Evolutionary conservation across 176 grass and related monocot species (phyloP).

Genomic region (Oryza meyeriana): DNA sequence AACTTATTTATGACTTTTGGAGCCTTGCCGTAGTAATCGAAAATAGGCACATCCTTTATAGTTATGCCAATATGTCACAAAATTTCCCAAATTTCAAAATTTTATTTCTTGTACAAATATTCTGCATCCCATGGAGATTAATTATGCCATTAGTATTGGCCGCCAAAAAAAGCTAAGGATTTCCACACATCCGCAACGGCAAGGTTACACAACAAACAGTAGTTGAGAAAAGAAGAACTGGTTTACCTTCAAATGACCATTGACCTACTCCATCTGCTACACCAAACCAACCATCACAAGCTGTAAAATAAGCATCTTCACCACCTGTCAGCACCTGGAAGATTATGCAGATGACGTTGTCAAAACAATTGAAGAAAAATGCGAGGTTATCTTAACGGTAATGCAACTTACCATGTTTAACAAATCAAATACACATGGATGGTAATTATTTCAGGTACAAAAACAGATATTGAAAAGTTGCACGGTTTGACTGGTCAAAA

Average conservation of each 20-base stretch:
- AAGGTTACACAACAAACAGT: not conserved
- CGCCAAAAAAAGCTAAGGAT: not conserved
- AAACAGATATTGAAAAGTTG: not conserved
- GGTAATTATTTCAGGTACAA: not conserved
- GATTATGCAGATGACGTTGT: slow-evolving; percentile 7
- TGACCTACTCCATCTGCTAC: slow-evolving; percentile 98
- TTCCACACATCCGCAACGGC: not conserved
- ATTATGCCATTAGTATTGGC: not conserved
- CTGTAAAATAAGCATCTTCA: slow-evolving; percentile 94
- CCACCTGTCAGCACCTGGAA: slow-evolving; percentile 78
- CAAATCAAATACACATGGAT: not conserved
- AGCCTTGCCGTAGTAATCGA: not conserved
- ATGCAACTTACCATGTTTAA: not conserved
- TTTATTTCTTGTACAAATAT: not conserved
- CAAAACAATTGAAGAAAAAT: slow-evolving; percentile 10
- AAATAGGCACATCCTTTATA: not conserved
- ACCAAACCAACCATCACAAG: slow-evolving; percentile 74
- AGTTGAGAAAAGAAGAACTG: slow-evolving; percentile 10
- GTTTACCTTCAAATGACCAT: slow-evolving; percentile 96
- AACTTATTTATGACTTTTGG: not conserved
- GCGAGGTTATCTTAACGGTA: not conserved
- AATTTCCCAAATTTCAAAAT: not conserved
- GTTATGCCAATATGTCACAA: not conserved
- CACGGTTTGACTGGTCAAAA: not conserved
- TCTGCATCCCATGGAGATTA: not conserved